A percentile compares a stretch with the other conserved stretches of the same genome.
Evolutionary conservation across 73 alveolate species (phyloP).

Genomic region (Paramecium caudatum): DNA sequence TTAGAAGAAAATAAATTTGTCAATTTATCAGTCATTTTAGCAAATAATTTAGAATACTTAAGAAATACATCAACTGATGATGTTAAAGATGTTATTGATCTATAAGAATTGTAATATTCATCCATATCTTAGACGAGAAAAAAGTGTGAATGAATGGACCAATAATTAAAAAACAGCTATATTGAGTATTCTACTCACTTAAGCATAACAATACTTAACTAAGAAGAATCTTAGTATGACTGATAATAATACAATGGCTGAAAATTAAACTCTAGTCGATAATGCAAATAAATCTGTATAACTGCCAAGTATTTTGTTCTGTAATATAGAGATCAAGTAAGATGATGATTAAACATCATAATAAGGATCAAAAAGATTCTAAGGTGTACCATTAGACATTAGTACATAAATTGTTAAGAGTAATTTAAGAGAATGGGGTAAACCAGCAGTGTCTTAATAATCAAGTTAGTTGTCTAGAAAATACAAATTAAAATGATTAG

Average conservation of each 20-base stretch:
- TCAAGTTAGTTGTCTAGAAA: slow-evolving; percentile 44
- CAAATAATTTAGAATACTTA: slow-evolving; percentile 68
- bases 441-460: slow-evolving; percentile 70
- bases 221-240: slow-evolving; percentile 59
- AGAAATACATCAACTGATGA: slow-evolving; percentile 59
- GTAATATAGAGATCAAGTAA: slow-evolving; percentile 8
- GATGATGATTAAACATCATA: slow-evolving; percentile 67
- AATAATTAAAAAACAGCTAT: slow-evolving; percentile 59
- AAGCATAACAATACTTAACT: slow-evolving; percentile 30
- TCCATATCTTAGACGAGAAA: slow-evolving; percentile 59
- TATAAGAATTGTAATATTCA: slow-evolving; percentile 69
- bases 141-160: slow-evolving; percentile 76
- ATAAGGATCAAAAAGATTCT: slow-evolving; percentile 70
- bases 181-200: slow-evolving; percentile 58
- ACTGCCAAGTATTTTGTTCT: slow-evolving; percentile 56
- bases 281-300: slow-evolving; percentile 58
- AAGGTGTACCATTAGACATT: slow-evolving; percentile 74
- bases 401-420: slow-evolving; percentile 76
- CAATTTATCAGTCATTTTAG: slow-evolving; percentile 62
- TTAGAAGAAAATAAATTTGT: slow-evolving; percentile 69
- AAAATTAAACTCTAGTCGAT: slow-evolving; percentile 57
- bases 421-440: slow-evolving; percentile 77
- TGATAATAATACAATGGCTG: slow-evolving; percentile 50
- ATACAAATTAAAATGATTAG: slow-evolving; percentile 42
- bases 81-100: slow-evolving; percentile 34